Evolutionary conservation across 768 basidiomycete species (phyloP).

Genomic region (Mycena alexandri): DNA sequence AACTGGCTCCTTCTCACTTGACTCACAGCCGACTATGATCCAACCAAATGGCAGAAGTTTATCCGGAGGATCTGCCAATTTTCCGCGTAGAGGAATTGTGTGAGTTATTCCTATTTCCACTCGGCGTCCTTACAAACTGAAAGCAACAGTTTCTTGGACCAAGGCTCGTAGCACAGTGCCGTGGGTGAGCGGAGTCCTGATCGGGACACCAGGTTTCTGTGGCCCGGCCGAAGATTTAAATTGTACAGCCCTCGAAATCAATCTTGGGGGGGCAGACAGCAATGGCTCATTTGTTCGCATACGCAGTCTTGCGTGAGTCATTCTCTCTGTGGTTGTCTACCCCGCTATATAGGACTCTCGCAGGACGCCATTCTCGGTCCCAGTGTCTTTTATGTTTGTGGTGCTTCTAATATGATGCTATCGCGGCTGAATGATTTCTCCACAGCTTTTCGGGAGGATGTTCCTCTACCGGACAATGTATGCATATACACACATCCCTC

Average conservation of each 20-base stretch:
- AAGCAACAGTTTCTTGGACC: not conserved
- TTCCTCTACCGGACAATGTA: slow-evolving; percentile 9
- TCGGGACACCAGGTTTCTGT: not conserved
- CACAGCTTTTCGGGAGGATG: slow-evolving; percentile 12
- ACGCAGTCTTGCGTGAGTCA: slow-evolving; percentile 16
- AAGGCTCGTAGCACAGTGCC: not conserved
- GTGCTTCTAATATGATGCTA: slow-evolving; percentile 13
- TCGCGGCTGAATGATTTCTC: slow-evolving; percentile 22
- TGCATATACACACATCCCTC: slow-evolving; percentile 1
- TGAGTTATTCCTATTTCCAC: not conserved
- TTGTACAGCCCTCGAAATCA: slow-evolving; percentile 8
- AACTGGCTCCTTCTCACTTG: not conserved
- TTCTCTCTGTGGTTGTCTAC: not conserved
- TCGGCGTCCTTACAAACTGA: not conserved
- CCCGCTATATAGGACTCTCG: not conserved
- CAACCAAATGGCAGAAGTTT: not conserved
- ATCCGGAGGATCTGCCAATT: not conserved
- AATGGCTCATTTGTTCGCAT: not conserved
- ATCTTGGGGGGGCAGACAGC: not conserved
- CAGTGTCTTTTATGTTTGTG: slow-evolving; percentile 6
- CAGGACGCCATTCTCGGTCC: slow-evolving; percentile 6
- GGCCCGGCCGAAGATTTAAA: not conserved
- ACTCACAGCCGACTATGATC: not conserved
- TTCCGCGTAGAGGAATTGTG: not conserved
- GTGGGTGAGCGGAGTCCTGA: no score